phyloP scores from a whole-genome alignment of 1,139 yeast genomes.

The Kodamaea sp. region DNA sequence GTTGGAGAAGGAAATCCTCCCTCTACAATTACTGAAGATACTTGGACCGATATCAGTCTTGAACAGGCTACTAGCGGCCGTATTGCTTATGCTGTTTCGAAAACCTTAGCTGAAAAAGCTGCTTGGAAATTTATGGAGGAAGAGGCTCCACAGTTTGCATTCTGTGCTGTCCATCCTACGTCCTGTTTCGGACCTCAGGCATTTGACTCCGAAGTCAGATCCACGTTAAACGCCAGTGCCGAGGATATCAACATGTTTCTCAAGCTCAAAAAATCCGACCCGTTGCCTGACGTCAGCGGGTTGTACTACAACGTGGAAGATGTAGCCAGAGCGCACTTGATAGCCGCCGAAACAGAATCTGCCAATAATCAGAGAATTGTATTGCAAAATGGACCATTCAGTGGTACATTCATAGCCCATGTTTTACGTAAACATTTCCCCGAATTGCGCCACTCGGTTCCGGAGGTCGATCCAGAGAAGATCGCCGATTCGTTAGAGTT shows the following conservation, averaged over 20 bases:
- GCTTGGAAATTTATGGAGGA: constrained; percentile 52
- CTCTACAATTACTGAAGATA: constrained; percentile 25
- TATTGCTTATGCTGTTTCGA: constrained; percentile 44
- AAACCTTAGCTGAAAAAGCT: constrained; percentile 52
- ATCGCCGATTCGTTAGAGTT: neutral
- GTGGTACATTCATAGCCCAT: constrained; percentile 34
- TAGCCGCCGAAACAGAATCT: constrained; percentile 13
- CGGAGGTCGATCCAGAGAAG: constrained; percentile 16
- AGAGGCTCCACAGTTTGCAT: constrained; percentile 39
- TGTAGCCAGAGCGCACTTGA: constrained; percentile 36
- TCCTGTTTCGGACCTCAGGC: constrained; percentile 55
- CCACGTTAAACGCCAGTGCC: constrained; percentile 33
- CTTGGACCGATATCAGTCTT: constrained; percentile 42
- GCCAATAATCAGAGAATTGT: constrained; percentile 15
- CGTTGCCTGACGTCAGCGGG: constrained; percentile 20
- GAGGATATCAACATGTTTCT: constrained; percentile 27
- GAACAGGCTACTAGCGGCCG: constrained; percentile 21
- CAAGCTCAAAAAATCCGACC: constrained; percentile 17
- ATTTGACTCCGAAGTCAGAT: constrained; percentile 29
- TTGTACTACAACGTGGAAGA: constrained; percentile 42
- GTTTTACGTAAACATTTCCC: constrained; percentile 18
- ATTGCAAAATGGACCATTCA: constrained; percentile 11
- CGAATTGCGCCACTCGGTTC: constrained; percentile 16
- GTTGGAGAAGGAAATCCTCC: constrained; percentile 6
- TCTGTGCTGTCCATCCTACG: constrained; percentile 50